Base-by-base conservation (phyloP, 148 eudicot genomes). In the Nepenthes gracilis region DNA sequence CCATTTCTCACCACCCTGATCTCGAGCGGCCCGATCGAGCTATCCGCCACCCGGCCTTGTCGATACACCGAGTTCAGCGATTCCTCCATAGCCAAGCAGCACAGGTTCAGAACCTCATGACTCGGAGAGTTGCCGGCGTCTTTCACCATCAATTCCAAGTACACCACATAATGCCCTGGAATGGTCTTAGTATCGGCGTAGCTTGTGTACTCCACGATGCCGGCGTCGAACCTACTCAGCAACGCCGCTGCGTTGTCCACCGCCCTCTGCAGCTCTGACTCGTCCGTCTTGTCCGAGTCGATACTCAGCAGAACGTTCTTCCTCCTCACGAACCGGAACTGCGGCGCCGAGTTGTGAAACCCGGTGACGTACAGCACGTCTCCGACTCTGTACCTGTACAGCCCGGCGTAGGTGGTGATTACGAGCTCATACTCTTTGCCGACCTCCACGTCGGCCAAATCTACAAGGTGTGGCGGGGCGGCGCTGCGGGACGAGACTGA, bases 91-190 rank as follows among this genome's bases (percentile, higher is more conserved):
- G 83, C 68, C 33, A 79, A 55, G 77, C 93, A 88, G 35, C 96
- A 88, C 15, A 2, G 4, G 57, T 14, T 7, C 23, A 23, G 23
- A 23, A 23, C 23, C 23, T 23, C 23, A 23, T 23, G 23, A 23
- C 23, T 0, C 8, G 13, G 2, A 13, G 35, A 2, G 23, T 9
- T 49, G 35, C 40, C 15, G 35, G 36, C 43, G 55, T 15, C 13
- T 53, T 58, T 52, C 12, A 62, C 49, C 11, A 54, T 61, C 48
- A 88, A 68, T 67, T 85, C 93, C 96, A 89, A 85, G 64, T 63
- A 88, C 11, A 88, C 61, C 2, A 88, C 87, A 60, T 88, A 88
- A 85, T 88, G 96, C 1, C 96, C 89, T 1, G 93, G 93, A 32
- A 81, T 61, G 14, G 90, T 58, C 45, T 87, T 75, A 2, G 87